phyloP scores from a whole-genome alignment of 2,329 filamentous ascomycete genomes.

The Penicillium sp. region DNA sequence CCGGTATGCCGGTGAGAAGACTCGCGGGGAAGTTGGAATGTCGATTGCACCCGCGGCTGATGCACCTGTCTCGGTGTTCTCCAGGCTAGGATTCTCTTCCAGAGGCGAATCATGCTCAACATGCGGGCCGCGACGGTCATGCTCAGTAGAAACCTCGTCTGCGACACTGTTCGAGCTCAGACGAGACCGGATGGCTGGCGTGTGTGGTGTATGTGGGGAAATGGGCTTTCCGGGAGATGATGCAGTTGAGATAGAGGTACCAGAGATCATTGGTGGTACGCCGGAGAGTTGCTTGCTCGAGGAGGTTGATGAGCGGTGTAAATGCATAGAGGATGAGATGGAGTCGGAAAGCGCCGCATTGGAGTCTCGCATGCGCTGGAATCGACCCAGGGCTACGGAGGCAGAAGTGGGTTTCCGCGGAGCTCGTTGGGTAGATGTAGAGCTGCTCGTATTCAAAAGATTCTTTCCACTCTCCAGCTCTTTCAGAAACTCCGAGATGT shows the following conservation, averaged over 20 bases:
- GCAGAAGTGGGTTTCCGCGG: slow-evolving; percentile 78
- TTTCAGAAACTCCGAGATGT: slow-evolving; percentile 91
- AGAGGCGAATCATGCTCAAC: slow-evolving; percentile 38
- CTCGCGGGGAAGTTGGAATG: slow-evolving; percentile 53
- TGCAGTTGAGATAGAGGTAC: slow-evolving; percentile 77
- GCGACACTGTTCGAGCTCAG: slow-evolving; percentile 87
- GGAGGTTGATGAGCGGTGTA: slow-evolving; percentile 81
- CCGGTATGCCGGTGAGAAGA: slow-evolving; percentile 46
- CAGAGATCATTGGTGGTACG: slow-evolving; percentile 63
- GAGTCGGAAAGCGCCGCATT: slow-evolving; percentile 89
- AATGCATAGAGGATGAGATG: slow-evolving; percentile 83
- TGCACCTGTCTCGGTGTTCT: slow-evolving; percentile 38
- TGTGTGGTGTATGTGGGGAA: slow-evolving; percentile 88
- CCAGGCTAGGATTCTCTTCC: slow-evolving; percentile 44
- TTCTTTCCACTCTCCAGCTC: slow-evolving; percentile 86
- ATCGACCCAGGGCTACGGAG: slow-evolving; percentile 78
- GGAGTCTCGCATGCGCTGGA: slow-evolving; percentile 85
- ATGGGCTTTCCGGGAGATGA: slow-evolving; percentile 89
- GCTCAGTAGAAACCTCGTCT: slow-evolving; percentile 60
- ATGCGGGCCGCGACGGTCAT: slow-evolving; percentile 35
- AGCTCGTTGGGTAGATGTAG: slow-evolving; percentile 63
- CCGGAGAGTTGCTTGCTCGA: slow-evolving; percentile 72
- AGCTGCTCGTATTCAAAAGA: slow-evolving; percentile 69
- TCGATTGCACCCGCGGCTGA: slow-evolving; percentile 51
- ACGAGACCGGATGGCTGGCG: slow-evolving; percentile 90